Evolutionary conservation across 805 yeast species (phyloP).

Genomic region (Candida koratica): DNA sequence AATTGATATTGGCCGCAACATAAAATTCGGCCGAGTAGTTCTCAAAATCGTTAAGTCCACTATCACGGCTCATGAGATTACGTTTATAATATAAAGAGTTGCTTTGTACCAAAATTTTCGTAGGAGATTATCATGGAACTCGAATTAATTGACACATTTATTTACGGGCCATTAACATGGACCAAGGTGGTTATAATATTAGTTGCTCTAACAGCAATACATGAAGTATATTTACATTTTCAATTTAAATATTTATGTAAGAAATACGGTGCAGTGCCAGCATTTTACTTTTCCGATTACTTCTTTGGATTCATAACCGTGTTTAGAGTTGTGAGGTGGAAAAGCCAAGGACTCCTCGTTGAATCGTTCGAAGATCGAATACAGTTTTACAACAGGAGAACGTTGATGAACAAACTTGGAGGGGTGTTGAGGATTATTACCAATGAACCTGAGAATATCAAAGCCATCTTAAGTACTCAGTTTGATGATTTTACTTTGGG

Average conservation of each 20-base stretch:
- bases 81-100: too few species aligned
- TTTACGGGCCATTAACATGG: too few species aligned
- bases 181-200: too few species aligned
- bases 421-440: slow-evolving; percentile 24
- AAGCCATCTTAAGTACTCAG: slow-evolving; percentile 41
- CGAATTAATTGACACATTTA: too few species aligned
- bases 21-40: too few species aligned
- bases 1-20: too few species aligned
- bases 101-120: too few species aligned
- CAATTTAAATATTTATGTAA: slow-evolving; percentile 1
- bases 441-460: slow-evolving; percentile 39
- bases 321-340: slow-evolving; percentile 11
- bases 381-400: slow-evolving; percentile 8
- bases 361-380: slow-evolving; percentile 19
- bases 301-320: slow-evolving; percentile 19
- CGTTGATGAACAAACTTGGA: slow-evolving; percentile 15
- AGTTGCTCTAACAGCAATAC: not conserved
- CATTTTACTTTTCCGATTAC: slow-evolving; percentile 11
- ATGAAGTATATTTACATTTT: not conserved
- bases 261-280: slow-evolving; percentile 15
- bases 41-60: too few species aligned
- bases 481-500: slow-evolving; percentile 40
- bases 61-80: too few species aligned
- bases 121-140: too few species aligned
- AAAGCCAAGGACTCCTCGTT: slow-evolving; percentile 19